Evolutionary conservation across 202 grass and related monocot genomes (phyloP).

Genomic region (Elaeis oleifera): DNA sequence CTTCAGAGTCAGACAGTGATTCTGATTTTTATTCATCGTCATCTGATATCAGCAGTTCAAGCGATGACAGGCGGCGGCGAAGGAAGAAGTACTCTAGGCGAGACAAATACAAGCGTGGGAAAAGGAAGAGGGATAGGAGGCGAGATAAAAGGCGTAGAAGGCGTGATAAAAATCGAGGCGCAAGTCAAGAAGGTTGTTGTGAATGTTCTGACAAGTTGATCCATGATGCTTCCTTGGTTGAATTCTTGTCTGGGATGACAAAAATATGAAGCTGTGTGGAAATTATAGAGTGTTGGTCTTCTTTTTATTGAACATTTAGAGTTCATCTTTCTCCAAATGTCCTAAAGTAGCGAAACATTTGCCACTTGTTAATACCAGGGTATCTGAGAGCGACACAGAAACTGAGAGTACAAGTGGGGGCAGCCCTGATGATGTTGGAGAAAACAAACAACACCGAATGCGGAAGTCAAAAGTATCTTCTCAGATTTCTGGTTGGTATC

Average conservation of each 20-base stretch:
- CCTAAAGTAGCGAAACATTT: background rate
- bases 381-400: conserved; percentile 39
- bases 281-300: too few species aligned
- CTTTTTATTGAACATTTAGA: too few species aligned
- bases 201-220: conserved; percentile 1
- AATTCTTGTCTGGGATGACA: too few species aligned
- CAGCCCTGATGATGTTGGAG: conserved; percentile 49
- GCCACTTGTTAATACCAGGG: conserved; percentile 30
- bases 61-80: conserved; percentile 57
- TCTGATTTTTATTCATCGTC: conserved; percentile 69
- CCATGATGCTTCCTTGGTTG: too few species aligned
- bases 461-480: conserved; percentile 50
- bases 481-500: conserved; percentile 58
- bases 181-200: conserved; percentile 60
- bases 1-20: conserved; percentile 62
- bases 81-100: conserved; percentile 56
- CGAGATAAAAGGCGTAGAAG: conserved; percentile 64
- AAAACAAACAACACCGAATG: conserved; percentile 31
- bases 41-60: conserved; percentile 87
- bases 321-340: too few species aligned
- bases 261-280: too few species aligned
- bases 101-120: conserved; percentile 64
- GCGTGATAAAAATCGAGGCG: conserved; percentile 65
- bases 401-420: conserved; percentile 39
- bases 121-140: conserved; percentile 63